phyloP scores from a whole-genome alignment of 148 eudicot genomes.

The Nyssa sinensis region DNA sequence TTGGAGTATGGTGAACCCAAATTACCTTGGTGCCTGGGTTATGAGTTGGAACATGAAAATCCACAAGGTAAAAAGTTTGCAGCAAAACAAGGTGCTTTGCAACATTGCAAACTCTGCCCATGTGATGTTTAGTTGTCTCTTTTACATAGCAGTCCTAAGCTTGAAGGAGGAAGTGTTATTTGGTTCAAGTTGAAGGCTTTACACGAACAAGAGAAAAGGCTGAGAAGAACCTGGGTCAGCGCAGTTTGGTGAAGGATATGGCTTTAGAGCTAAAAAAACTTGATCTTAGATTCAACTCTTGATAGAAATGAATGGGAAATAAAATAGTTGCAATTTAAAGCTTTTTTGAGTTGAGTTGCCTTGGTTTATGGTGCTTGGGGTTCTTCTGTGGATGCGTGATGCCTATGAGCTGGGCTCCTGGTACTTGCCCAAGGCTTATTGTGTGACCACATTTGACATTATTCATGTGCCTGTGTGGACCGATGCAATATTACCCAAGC shows the following conservation, averaged over 20 bases:
- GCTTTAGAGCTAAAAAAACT: not conserved
- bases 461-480: not conserved
- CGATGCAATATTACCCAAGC: not conserved
- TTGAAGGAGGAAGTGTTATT: not conserved
- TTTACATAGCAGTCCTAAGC: not conserved
- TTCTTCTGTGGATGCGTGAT: not conserved
- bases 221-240: not conserved
- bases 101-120: not conserved
- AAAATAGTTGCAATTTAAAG: not conserved
- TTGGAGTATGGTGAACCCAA: not conserved
- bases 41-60: not conserved
- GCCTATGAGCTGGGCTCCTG: not conserved
- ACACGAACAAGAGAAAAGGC: no score
- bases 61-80: not conserved
- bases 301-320: not conserved
- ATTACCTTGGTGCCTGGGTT: not conserved
- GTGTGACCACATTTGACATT: not conserved
- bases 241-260: not conserved
- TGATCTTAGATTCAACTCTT: not conserved
- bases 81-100: not conserved
- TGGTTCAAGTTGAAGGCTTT: not conserved
- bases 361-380: not conserved
- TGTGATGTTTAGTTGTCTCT: not conserved
- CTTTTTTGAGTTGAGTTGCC: conserved; percentile 2
- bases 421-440: not conserved